These are phyloP conservation scores for Houttuynia cordata DNA, from an alignment of 164 flowering plant genomes.

Conservation along the genomic window DNA sequence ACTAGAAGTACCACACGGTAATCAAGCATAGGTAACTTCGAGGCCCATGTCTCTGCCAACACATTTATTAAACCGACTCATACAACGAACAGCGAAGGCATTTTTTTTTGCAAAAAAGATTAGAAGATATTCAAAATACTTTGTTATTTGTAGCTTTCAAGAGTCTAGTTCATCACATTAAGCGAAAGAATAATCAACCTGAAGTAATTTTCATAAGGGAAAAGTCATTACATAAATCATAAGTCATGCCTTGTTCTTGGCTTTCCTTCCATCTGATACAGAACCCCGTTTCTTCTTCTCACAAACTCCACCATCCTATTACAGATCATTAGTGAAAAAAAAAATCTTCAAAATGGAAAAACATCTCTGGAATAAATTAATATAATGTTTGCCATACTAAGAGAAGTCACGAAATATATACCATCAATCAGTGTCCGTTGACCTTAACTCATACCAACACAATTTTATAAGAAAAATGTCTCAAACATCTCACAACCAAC, in stretches of 20 bases:
- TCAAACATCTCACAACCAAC: too few relatives aligned
- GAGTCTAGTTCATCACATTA: background rate
- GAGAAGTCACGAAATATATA: too few relatives aligned
- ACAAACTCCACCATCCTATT: constrained; percentile 19
- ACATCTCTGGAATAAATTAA: background rate
- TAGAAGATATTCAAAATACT: background rate
- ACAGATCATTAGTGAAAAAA: constrained; percentile 5
- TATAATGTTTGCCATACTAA: too few relatives aligned
- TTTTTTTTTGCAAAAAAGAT: background rate
- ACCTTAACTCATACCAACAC: too few relatives aligned
- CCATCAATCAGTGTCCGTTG: too few relatives aligned
- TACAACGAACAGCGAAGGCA: background rate
- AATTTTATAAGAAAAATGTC: too few relatives aligned
- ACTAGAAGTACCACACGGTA: too few relatives aligned
- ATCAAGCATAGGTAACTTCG: too few relatives aligned
- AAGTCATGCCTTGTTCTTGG: constrained; percentile 36
- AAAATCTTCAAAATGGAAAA: background rate
- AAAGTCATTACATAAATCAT: background rate
- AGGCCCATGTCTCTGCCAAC: too few relatives aligned
- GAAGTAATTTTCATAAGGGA: background rate
- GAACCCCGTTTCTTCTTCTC: constrained; percentile 38
- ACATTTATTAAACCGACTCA: background rate
- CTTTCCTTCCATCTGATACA: constrained; percentile 24
- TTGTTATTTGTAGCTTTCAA: background rate
- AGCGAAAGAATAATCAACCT: background rate